Evolutionary conservation across 495 filamentous ascomycete species (phyloP).

Genomic region (Cudoniella acicularis): DNA sequence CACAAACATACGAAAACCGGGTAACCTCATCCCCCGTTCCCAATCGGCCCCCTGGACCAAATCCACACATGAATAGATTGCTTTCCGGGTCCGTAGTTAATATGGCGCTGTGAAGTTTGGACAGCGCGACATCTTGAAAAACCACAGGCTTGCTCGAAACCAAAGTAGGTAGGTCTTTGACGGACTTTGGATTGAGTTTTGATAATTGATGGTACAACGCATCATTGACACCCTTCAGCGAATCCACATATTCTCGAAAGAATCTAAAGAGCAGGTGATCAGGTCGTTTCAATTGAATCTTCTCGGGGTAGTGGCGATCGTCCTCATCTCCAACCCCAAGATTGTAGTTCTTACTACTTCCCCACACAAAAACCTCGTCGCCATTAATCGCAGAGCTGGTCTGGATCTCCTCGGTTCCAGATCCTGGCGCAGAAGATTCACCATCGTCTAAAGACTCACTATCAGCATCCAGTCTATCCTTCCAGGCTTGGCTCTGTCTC

Average conservation of each 20-base stretch:
- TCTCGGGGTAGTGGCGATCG: conserved; percentile 89
- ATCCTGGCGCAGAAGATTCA: not conserved
- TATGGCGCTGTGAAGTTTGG: conserved; percentile 89
- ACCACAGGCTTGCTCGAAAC: conserved; percentile 66
- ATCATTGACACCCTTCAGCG: conserved; percentile 23
- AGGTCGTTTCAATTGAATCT: conserved; percentile 73
- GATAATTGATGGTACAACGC: conserved; percentile 23
- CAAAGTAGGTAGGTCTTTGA: conserved; percentile 59
- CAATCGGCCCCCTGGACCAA: conserved; percentile 84
- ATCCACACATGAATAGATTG: conserved; percentile 90
- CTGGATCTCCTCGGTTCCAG: conserved; percentile 26
- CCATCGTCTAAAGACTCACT: conserved; percentile 38
- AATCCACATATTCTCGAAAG: conserved; percentile 53
- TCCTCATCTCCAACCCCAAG: conserved; percentile 91
- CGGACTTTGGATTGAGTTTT: conserved; percentile 27
- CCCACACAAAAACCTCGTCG: conserved; percentile 88
- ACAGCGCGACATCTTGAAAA: conserved; percentile 74
- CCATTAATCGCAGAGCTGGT: conserved; percentile 39
- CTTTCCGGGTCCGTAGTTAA: conserved; percentile 85
- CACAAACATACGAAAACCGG: conserved; percentile 74
- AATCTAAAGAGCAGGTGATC: conserved; percentile 71
- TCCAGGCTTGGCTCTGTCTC: conserved; percentile 38
- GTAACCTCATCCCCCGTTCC: conserved; percentile 89
- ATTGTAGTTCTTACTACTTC: conserved; percentile 91
- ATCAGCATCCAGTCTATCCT: conserved; percentile 26